Evolutionary conservation across 345 rosid species (phyloP).

Genomic region (Syzygium aqueum): DNA sequence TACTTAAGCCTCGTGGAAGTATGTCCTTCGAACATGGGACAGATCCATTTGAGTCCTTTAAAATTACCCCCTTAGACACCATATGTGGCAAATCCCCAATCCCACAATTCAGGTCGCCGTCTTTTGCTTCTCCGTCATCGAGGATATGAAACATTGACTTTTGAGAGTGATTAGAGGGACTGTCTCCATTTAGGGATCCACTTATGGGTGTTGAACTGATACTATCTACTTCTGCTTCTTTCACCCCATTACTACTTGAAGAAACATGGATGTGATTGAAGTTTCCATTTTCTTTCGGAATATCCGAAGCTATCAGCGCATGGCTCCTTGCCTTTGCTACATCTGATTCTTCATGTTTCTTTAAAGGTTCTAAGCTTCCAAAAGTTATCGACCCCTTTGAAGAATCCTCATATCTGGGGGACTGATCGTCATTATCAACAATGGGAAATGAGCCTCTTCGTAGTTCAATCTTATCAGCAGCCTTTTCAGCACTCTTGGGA

Average conservation of each 20-base stretch:
- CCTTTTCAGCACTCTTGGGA: slow-evolving; percentile 33
- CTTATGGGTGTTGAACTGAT: slow-evolving; percentile 16
- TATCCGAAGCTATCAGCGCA: slow-evolving; percentile 8
- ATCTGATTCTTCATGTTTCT: slow-evolving; percentile 16
- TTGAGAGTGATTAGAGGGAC: slow-evolving; percentile 19
- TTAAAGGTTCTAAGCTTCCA: slow-evolving; percentile 19
- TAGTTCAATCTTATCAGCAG: slow-evolving; percentile 21
- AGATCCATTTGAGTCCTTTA: slow-evolving; percentile 25
- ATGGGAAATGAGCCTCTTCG: slow-evolving; percentile 48
- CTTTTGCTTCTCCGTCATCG: slow-evolving; percentile 20
- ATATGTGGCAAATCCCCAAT: slow-evolving; percentile 13
- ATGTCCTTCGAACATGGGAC: slow-evolving; percentile 24
- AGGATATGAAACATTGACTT: slow-evolving; percentile 42
- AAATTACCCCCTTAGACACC: slow-evolving; percentile 14
- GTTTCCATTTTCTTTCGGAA: slow-evolving; percentile 37
- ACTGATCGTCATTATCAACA: slow-evolving; percentile 18
- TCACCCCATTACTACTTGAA: slow-evolving; percentile 35
- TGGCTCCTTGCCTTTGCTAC: slow-evolving; percentile 9
- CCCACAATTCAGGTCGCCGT: slow-evolving; percentile 7
- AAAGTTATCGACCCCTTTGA: slow-evolving; percentile 16
- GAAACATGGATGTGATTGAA: slow-evolving; percentile 6
- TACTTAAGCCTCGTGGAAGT: slow-evolving; percentile 75
- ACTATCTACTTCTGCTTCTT: slow-evolving; percentile 17
- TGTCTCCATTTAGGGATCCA: slow-evolving; percentile 29
- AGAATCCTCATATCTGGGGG: slow-evolving; percentile 13